Evolutionary conservation across 352 stramenopile species (phyloP).

Genomic region (Phytophthora quininea): DNA sequence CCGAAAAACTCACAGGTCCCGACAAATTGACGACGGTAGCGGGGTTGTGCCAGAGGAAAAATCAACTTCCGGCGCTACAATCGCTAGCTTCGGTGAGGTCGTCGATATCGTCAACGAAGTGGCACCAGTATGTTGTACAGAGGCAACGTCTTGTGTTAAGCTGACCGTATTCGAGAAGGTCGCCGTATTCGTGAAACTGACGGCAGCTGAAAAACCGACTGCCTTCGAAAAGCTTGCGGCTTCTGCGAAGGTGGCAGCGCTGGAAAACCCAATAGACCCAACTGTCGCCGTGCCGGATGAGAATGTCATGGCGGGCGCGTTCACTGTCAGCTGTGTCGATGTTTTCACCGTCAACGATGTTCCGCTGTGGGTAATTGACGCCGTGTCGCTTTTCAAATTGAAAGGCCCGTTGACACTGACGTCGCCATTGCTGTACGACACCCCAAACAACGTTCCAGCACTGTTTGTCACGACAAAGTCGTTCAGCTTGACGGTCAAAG

Average conservation of each 20-base stretch:
- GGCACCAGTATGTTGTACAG: constrained; percentile 33
- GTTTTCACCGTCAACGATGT: constrained; percentile 41
- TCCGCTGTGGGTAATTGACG: constrained; percentile 37
- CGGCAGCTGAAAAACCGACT: constrained; percentile 16
- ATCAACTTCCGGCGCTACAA: constrained; percentile 12
- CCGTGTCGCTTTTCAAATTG: constrained; percentile 19
- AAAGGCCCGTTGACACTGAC: constrained; percentile 34
- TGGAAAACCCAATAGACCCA: background rate
- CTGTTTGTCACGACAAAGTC: constrained; percentile 33
- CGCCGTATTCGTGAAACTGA: constrained; percentile 32
- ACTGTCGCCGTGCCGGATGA: background rate
- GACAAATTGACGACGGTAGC: constrained; percentile 6
- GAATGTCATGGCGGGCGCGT: background rate
- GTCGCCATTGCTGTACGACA: constrained; percentile 30
- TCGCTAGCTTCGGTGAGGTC: constrained; percentile 4
- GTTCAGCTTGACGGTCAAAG: constrained; percentile 30
- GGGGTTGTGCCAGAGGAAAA: background rate
- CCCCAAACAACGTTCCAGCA: constrained; percentile 14
- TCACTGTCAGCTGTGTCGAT: background rate
- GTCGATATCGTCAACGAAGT: constrained; percentile 45
- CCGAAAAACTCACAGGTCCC: background rate
- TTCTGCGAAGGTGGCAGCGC: constrained; percentile 18
- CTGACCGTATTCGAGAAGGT: constrained; percentile 21
- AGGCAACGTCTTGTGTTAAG: constrained; percentile 31
- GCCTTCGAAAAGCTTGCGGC: constrained; percentile 11